Evolutionary conservation across 2,329 filamentous ascomycete species (phyloP).

Genomic region (Xylaria sp.): DNA sequence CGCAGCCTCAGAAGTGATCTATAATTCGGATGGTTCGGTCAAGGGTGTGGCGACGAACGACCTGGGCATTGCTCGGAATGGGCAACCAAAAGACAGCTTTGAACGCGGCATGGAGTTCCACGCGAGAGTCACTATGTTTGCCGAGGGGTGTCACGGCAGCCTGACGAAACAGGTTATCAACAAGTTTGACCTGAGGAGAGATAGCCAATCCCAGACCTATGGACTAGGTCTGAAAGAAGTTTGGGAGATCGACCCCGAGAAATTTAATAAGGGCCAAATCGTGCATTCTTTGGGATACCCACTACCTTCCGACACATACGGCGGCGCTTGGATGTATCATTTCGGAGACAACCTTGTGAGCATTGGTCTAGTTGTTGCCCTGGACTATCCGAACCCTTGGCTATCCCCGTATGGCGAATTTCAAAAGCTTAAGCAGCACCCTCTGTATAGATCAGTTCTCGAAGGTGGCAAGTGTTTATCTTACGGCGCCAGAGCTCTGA

Average conservation of each 20-base stretch:
- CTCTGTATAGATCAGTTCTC: conserved; percentile 83
- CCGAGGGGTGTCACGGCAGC: conserved; percentile 94
- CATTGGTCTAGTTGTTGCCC: conserved; percentile 86
- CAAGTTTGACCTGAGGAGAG: conserved; percentile 86
- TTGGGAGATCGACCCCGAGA: conserved; percentile 93
- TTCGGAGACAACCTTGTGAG: conserved; percentile 97
- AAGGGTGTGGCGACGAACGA: conserved; percentile 96
- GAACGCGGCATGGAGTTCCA: conserved; percentile 99
- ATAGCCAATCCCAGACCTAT: conserved; percentile 95
- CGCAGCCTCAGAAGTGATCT: conserved; percentile 90
- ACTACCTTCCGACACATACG: conserved; percentile 85
- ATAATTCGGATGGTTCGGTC: conserved; percentile 84
- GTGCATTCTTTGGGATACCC: conserved; percentile 94
- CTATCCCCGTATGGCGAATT: conserved; percentile 94
- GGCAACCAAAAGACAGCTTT: conserved; percentile 86
- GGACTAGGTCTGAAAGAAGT: conserved; percentile 94
- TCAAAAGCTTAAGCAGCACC: conserved; percentile 97
- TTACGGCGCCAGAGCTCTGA: conserved; percentile 88
- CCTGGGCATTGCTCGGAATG: conserved; percentile 79
- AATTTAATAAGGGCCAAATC: conserved; percentile 85
- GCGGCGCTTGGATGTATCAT: conserved; percentile 99
- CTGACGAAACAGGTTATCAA: conserved; percentile 93
- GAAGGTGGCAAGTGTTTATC: conserved; percentile 98
- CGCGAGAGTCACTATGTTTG: conserved; percentile 87
- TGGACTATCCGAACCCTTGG: conserved; percentile 98